These are phyloP conservation scores for Wallacemonas sp. DNA, from an alignment of 208 protist species.

Conservation along the genomic window DNA sequence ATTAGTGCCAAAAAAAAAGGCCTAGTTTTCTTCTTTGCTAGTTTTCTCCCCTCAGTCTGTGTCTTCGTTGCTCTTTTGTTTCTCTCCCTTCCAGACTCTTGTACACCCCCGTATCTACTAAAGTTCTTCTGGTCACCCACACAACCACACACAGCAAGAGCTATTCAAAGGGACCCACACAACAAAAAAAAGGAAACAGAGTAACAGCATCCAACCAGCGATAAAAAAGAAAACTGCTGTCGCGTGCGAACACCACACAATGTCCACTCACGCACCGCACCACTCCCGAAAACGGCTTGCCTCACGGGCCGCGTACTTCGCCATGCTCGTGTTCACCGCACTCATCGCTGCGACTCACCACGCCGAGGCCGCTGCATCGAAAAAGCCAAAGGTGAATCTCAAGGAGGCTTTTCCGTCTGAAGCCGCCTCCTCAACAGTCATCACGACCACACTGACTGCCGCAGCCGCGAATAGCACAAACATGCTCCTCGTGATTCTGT, in stretches of 20 bases:
- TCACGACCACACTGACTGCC: neutral
- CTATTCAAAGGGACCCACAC: neutral
- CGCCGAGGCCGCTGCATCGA: too few species aligned
- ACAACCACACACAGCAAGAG: too few species aligned
- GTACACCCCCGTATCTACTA: neutral
- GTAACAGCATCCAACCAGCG: slow-evolving; percentile 5
- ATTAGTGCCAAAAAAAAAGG: neutral
- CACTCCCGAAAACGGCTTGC: too few species aligned
- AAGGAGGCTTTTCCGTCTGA: too few species aligned
- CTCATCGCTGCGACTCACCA: too few species aligned
- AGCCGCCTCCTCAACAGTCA: too few species aligned
- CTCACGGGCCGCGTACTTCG: too few species aligned
- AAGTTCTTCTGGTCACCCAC: neutral
- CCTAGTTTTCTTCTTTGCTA: neutral
- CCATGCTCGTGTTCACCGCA: too few species aligned
- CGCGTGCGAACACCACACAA: too few species aligned
- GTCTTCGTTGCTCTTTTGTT: slow-evolving; percentile 10
- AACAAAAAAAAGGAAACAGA: slow-evolving; percentile 15
- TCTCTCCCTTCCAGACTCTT: neutral
- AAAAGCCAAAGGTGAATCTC: too few species aligned
- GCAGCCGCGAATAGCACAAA: neutral
- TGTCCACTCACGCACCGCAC: too few species aligned
- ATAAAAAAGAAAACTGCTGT: too few species aligned
- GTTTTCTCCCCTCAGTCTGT: slow-evolving; percentile 8
- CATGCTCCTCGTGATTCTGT: neutral